Evolutionary conservation across 306 rosid genomes (phyloP).

Genomic region (Cotoneaster glaucophyllus): DNA sequence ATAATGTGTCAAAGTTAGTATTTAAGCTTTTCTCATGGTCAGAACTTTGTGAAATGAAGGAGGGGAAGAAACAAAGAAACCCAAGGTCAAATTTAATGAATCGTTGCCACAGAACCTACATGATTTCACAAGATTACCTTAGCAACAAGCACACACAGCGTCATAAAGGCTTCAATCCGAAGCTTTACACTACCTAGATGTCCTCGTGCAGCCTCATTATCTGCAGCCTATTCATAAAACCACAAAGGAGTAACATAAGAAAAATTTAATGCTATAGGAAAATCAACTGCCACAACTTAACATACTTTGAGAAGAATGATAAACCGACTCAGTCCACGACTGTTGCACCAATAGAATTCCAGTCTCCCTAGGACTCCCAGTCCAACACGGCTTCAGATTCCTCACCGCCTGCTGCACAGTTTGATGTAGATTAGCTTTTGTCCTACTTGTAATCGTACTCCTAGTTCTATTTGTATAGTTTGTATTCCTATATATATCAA

Average conservation of each 20-base stretch:
- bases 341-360: no score
- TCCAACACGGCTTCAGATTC: no score
- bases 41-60: not conserved
- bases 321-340: no score
- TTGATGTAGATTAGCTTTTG: no score
- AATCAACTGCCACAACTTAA: slow-evolving; percentile 12
- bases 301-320: slow-evolving; percentile 84
- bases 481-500: no score
- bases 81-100: not conserved
- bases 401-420: no score
- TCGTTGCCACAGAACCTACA: not conserved
- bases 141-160: slow-evolving; percentile 71
- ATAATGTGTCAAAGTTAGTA: not conserved
- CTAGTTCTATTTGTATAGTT: no score
- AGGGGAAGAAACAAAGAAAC: not conserved
- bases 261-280: not conserved
- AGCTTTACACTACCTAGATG: slow-evolving; percentile 76
- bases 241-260: slow-evolving; percentile 12
- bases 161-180: slow-evolving; percentile 71
- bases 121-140: slow-evolving; percentile 45
- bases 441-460: no score
- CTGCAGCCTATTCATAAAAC: slow-evolving; percentile 67
- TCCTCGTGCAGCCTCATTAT: slow-evolving; percentile 77
- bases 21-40: not conserved
- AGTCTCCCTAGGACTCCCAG: no score